Evolutionary conservation across 345 rosid genomes (phyloP), one percentile per base, ranked within the genome.

Genomic region (Turritis glabra): DNA sequence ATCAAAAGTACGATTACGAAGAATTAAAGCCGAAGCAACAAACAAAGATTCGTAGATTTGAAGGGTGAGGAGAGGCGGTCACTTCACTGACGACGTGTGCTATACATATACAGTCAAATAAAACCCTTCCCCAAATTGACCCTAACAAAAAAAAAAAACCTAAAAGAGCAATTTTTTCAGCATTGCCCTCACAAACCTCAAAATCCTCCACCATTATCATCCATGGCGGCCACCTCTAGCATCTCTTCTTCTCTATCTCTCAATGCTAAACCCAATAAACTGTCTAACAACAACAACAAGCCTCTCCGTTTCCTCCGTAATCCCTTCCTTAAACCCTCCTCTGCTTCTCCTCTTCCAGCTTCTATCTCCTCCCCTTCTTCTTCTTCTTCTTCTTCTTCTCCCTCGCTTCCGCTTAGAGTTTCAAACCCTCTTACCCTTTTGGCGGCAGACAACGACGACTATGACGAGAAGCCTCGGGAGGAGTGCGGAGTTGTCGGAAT

Each of bases 401-500:
- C 56, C 7, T 11, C 83, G 75, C 74, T 25, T 58, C 82, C 50
- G 22, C 22, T 71, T 14, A 22, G 18, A 55, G 58, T 77, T 29
- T 61, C 74, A 32, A 76, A 57, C 56, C 82, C 76, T 79, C 87
- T 23, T 74, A 74, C 64, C 86, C 89, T 21, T 77, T 61, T 44
- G 61, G 75, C 50, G 54, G 75, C 50, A 74, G 70, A 43, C 38
- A 76, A 50, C 56, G 79, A 46, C 17, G 82, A 77, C 32, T 82
- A 73, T 12, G 85, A 84, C 70, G 96, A 90, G 65, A 92, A 90
- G 79, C 93, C 92, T 8, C 86, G 96, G 2, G 97, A 92, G 33
- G 97, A 92, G 89, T 92, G 97, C 33, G 97, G 96, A 15, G 96
- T 92, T 37, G 94, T 90, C 33, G 96, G 97, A 47, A 87, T 92